Evolutionary conservation across 177 flowering plant genomes (phyloP).

Genomic region (Telopea speciosissima): DNA sequence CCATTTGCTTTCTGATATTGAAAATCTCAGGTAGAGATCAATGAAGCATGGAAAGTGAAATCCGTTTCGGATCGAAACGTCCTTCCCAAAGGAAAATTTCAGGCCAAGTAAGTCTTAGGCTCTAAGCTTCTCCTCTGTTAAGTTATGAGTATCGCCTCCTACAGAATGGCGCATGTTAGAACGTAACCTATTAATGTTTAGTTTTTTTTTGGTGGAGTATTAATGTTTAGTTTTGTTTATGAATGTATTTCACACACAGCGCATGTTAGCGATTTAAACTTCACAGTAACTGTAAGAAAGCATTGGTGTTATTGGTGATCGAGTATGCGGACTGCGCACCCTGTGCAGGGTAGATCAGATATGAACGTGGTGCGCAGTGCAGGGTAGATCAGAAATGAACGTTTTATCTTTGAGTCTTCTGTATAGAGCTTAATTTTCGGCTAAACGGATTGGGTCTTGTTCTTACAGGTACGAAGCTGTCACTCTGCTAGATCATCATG

Average conservation of each 20-base stretch:
- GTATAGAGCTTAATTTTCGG: no score
- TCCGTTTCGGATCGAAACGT: constrained; percentile 55
- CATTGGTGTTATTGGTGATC: background rate
- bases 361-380: background rate
- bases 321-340: background rate
- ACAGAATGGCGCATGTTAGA: no score
- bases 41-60: constrained; percentile 85
- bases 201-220: no score
- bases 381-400: background rate
- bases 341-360: background rate
- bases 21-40: constrained; percentile 57
- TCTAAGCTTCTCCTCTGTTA: background rate
- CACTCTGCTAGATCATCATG: constrained; percentile 47
- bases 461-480: constrained; percentile 62
- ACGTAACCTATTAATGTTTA: no score
- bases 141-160: no score
- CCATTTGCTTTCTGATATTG: background rate
- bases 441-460: background rate
- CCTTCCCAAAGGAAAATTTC: constrained; percentile 76
- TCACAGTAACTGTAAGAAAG: background rate
- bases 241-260: background rate
- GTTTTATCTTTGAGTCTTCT: background rate
- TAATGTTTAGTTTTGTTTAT: no score
- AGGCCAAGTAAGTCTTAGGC: constrained; percentile 56
- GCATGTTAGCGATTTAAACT: background rate